These are phyloP conservation scores for Penicillium sclerotigenum DNA, from an alignment of 2,329 filamentous ascomycete genomes.

Conservation along the genomic window DNA sequence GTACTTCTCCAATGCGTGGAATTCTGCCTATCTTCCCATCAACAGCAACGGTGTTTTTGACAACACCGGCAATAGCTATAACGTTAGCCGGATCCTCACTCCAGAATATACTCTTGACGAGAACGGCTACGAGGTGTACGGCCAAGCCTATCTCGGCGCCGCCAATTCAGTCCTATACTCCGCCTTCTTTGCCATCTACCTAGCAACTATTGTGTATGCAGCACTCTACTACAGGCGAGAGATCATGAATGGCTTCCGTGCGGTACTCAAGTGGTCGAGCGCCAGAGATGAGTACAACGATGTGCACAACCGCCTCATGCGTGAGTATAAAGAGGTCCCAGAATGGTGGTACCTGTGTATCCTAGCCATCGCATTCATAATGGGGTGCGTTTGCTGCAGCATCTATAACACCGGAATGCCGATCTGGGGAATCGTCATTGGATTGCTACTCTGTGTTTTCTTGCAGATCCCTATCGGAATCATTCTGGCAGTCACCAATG, in stretches of 20 bases:
- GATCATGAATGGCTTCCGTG: slow-evolving; percentile 51
- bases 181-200: slow-evolving; percentile 56
- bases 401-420: slow-evolving; percentile 48
- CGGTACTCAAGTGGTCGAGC: slow-evolving; percentile 41
- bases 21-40: slow-evolving; percentile 11
- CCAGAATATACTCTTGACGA: slow-evolving; percentile 45
- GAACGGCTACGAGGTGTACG: slow-evolving; percentile 50
- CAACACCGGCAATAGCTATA: slow-evolving; percentile 6
- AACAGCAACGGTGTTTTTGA: slow-evolving; percentile 12
- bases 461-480: slow-evolving; percentile 46
- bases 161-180: slow-evolving; percentile 53
- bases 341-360: slow-evolving; percentile 55
- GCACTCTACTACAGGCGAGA: slow-evolving; percentile 54
- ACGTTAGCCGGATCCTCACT: slow-evolving; percentile 34
- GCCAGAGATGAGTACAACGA: slow-evolving; percentile 35
- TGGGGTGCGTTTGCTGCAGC: slow-evolving; percentile 50
- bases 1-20: slow-evolving; percentile 10
- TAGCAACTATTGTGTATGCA: slow-evolving; percentile 52
- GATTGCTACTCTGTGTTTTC: slow-evolving; percentile 49
- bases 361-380: slow-evolving; percentile 46
- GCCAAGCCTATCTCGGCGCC: slow-evolving; percentile 52
- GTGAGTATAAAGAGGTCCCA: slow-evolving; percentile 48
- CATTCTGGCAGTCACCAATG: slow-evolving; percentile 43
- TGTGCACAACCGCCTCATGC: slow-evolving; percentile 52
- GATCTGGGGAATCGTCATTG: slow-evolving; percentile 52